Conservation (phyloP, 768 basidiomycete species). For the Lyophyllum atratum region DNA sequence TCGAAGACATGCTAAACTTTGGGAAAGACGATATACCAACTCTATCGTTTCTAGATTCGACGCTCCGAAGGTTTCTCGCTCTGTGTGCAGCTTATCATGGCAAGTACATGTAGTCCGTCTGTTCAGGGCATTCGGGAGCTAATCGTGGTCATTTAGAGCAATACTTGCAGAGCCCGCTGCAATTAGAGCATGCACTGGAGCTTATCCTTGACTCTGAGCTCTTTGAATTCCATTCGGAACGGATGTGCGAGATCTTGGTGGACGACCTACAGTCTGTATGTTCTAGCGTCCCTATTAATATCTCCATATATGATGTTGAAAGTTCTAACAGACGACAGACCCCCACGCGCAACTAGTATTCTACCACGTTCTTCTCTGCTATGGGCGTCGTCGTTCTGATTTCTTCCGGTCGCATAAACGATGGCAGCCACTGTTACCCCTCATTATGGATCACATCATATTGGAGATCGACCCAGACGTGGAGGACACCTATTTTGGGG, state of each 20-base stretch:
- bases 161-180: slow-evolving; percentile 81
- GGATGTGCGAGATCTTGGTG: slow-evolving; percentile 83
- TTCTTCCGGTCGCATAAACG: slow-evolving; percentile 81
- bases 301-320: slow-evolving; percentile 10
- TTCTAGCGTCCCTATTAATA: slow-evolving; percentile 11
- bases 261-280: slow-evolving; percentile 69
- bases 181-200: slow-evolving; percentile 82
- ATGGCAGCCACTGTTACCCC: slow-evolving; percentile 80
- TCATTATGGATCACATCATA: slow-evolving; percentile 82
- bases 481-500: slow-evolving; percentile 59
- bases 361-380: slow-evolving; percentile 74
- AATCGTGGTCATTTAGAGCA: slow-evolving; percentile 48
- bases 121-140: background rate
- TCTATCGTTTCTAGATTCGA: slow-evolving; percentile 75
- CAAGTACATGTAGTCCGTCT: slow-evolving; percentile 34
- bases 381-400: slow-evolving; percentile 67
- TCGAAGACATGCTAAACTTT: slow-evolving; percentile 79
- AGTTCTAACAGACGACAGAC: slow-evolving; percentile 64
- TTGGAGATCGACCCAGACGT: slow-evolving; percentile 81
- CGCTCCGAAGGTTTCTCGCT: slow-evolving; percentile 73
- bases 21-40: slow-evolving; percentile 64
- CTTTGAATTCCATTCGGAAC: slow-evolving; percentile 87
- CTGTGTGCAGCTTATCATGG: slow-evolving; percentile 89
- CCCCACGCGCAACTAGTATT: slow-evolving; percentile 82
- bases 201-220: slow-evolving; percentile 82